Evolutionary conservation across 768 basidiomycete species (phyloP).

Genomic region (Rickenella mellea): DNA sequence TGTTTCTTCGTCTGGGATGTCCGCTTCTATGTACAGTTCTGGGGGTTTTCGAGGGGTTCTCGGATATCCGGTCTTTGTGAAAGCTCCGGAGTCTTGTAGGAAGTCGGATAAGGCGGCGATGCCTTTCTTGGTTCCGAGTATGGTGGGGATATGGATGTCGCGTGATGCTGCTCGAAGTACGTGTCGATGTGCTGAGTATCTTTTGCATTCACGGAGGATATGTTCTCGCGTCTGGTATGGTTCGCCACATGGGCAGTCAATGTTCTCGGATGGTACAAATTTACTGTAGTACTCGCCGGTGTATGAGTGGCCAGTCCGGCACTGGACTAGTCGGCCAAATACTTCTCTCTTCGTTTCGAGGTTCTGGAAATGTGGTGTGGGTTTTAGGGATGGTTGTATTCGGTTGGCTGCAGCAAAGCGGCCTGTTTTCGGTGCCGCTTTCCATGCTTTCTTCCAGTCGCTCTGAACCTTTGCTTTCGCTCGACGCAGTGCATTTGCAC

Average conservation of each 20-base stretch:
- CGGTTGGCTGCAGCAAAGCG: no score
- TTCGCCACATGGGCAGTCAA: constrained; percentile 6
- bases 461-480: no score
- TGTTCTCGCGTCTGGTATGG: constrained; percentile 7
- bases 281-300: constrained; percentile 12
- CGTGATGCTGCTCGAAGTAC: constrained; percentile 2
- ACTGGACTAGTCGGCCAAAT: no score
- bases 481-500: no score
- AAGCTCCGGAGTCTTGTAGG: constrained; percentile 8
- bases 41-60: neutral
- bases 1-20: neutral
- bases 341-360: no score
- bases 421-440: no score
- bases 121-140: constrained; percentile 10
- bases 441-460: no score
- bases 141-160: constrained; percentile 1
- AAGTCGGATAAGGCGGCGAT: constrained; percentile 8
- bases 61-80: constrained; percentile 9
- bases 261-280: constrained; percentile 6
- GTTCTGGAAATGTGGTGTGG: no score
- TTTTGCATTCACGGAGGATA: constrained; percentile 6
- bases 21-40: neutral
- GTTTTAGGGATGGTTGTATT: no score
- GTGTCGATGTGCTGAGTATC: constrained; percentile 7
- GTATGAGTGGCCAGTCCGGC: constrained; percentile 12